Conservation (phyloP, 192 early-diverging fungal species). For the Allomyces arbusculus region DNA sequence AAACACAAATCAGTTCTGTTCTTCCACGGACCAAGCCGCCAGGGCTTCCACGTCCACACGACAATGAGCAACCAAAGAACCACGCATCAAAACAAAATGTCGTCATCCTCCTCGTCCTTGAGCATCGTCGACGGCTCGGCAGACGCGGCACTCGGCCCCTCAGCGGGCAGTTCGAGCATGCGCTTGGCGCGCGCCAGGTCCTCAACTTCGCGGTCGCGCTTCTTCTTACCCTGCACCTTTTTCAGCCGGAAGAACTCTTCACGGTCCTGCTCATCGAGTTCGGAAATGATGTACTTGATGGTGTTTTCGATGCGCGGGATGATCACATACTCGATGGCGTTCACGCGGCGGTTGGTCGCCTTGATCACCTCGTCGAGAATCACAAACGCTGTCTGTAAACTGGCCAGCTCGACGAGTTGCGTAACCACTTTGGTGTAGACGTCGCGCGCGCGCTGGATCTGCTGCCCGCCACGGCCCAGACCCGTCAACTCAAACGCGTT, state of each 20-base stretch:
- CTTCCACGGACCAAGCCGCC: no score
- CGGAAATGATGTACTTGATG: conserved; percentile 84
- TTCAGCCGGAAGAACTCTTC: conserved; percentile 98
- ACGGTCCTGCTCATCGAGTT: conserved; percentile 94
- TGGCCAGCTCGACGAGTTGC: conserved; percentile 93
- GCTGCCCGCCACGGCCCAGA: conserved; percentile 91
- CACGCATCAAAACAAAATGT: conserved; percentile 31
- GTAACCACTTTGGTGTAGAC: conserved; percentile 87
- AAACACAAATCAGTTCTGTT: no score
- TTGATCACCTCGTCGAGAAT: conserved; percentile 99
- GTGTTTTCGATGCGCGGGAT: conserved; percentile 98
- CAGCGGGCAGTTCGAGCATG: conserved; percentile 1
- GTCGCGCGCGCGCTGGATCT: conserved; percentile 81
- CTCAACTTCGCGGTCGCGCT: conserved; percentile 49
- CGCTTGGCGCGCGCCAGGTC: conserved; percentile 23
- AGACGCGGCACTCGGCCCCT: neutral
- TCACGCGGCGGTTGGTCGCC: conserved; percentile 94
- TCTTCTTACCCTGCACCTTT: conserved; percentile 98
- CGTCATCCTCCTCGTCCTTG: conserved; percentile 21
- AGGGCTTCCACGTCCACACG: no score
- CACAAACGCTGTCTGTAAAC: conserved; percentile 95
- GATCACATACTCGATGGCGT: conserved; percentile 98
- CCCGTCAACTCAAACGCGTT: conserved; percentile 97
- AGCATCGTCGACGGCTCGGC: conserved; percentile 16
- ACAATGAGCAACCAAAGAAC: neutral